A percentile compares a stretch with the other conserved stretches of the same genome.
These are phyloP conservation scores for Saccharomyces hybrid DNA, from an alignment of 1,139 yeast genomes.

Conservation along the genomic window DNA sequence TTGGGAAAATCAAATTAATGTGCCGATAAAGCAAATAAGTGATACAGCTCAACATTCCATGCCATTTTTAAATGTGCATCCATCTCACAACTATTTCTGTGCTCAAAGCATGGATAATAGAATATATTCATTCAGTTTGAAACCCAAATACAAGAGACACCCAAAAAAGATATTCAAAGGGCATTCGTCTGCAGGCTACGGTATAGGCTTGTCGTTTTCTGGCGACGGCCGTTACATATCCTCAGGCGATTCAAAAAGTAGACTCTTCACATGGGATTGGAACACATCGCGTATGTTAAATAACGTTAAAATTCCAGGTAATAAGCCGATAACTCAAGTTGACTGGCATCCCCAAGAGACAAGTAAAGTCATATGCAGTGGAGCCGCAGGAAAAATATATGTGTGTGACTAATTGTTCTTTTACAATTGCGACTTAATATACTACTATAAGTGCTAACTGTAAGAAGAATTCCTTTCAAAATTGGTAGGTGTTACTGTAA, in stretches of 20 bases:
- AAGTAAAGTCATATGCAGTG: slow-evolving; percentile 61
- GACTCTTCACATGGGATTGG: slow-evolving; percentile 80
- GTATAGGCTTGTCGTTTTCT: slow-evolving; percentile 58
- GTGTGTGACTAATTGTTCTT: slow-evolving; percentile 44
- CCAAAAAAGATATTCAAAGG: slow-evolving; percentile 62
- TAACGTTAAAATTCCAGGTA: slow-evolving; percentile 46
- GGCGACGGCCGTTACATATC: slow-evolving; percentile 72
- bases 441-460: not conserved
- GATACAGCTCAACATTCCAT: slow-evolving; percentile 78
- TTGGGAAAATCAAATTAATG: slow-evolving; percentile 82
- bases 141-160: slow-evolving; percentile 52
- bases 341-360: slow-evolving; percentile 68
- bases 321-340: slow-evolving; percentile 49
- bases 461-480: too few species aligned
- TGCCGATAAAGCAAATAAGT: slow-evolving; percentile 73
- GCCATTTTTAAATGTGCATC: slow-evolving; percentile 60
- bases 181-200: slow-evolving; percentile 68
- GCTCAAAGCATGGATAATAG: slow-evolving; percentile 78
- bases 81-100: slow-evolving; percentile 52
- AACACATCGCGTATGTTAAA: slow-evolving; percentile 49
- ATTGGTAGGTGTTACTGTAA: too few species aligned
- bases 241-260: slow-evolving; percentile 73
- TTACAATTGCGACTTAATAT: not conserved
- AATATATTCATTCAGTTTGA: slow-evolving; percentile 56
- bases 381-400: slow-evolving; percentile 57